These are phyloP conservation scores for Rossbeevera mucosa DNA, from an alignment of 768 basidiomycete species.

Conservation along the genomic window DNA sequence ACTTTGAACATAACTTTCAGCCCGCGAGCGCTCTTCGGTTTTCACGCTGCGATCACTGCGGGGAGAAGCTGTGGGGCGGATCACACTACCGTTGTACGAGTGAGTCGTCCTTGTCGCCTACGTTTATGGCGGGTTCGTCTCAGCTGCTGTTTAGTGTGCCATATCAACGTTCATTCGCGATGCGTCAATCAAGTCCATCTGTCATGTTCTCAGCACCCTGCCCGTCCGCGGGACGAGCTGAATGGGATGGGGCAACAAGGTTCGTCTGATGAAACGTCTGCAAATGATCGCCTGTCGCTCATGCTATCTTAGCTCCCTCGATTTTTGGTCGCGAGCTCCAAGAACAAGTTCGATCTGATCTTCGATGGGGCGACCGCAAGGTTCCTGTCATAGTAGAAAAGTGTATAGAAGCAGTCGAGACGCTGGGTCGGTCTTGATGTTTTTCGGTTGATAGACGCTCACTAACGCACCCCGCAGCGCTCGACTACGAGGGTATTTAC, in stretches of 20 bases:
- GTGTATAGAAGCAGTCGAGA: slow-evolving; percentile 92
- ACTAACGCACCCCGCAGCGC: slow-evolving; percentile 43
- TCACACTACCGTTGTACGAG: slow-evolving; percentile 88
- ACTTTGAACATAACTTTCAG: slow-evolving; percentile 79
- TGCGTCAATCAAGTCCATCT: slow-evolving; percentile 67
- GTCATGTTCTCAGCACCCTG: slow-evolving; percentile 56
- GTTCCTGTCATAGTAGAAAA: slow-evolving; percentile 92
- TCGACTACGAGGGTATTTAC: slow-evolving; percentile 98
- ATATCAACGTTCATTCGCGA: slow-evolving; percentile 81
- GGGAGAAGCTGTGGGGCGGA: slow-evolving; percentile 99
- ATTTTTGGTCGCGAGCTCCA: slow-evolving; percentile 90
- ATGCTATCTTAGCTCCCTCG: slow-evolving; percentile 55
- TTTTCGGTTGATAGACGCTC: background rate
- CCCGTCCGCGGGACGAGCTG: slow-evolving; percentile 30
- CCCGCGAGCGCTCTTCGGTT: slow-evolving; percentile 85
- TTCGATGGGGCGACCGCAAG: slow-evolving; percentile 50
- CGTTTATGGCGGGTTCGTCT: background rate
- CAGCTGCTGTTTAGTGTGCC: slow-evolving; percentile 55
- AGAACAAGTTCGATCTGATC: slow-evolving; percentile 77
- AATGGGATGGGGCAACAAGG: slow-evolving; percentile 22
- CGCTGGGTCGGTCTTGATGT: slow-evolving; percentile 52
- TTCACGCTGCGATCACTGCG: slow-evolving; percentile 91
- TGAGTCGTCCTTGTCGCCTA: slow-evolving; percentile 39
- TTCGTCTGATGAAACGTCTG: slow-evolving; percentile 4
- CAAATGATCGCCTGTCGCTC: slow-evolving; percentile 15